Evolutionary conservation across 2,329 filamentous ascomycete species (phyloP).

Genomic region (Monosporascus sp.): DNA sequence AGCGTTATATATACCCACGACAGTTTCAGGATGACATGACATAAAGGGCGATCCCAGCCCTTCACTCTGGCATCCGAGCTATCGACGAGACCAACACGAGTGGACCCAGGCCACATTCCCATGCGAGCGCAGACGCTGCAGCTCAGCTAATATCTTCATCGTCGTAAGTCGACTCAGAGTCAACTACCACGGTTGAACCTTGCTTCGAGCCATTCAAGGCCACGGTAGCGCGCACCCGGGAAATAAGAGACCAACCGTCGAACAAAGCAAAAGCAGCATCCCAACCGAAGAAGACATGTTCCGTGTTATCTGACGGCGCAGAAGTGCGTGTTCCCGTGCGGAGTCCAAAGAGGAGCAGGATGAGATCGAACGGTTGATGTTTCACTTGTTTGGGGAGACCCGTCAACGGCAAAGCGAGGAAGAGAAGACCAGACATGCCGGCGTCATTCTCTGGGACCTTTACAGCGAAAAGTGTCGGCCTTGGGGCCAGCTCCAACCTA

Average conservation of each 20-base stretch:
- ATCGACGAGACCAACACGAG: too few species aligned
- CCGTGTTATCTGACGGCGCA: constrained; percentile 41
- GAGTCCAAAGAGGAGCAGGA: constrained; percentile 33
- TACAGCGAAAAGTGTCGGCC: constrained; percentile 64
- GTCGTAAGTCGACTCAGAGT: constrained; percentile 12
- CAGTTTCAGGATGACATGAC: neutral
- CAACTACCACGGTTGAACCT: constrained; percentile 11
- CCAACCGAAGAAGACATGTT: constrained; percentile 48
- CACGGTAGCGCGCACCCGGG: constrained; percentile 7
- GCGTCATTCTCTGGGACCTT: constrained; percentile 68
- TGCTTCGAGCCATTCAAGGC: constrained; percentile 26
- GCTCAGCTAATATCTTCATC: neutral
- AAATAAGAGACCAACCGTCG: constrained; percentile 5
- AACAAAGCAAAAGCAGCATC: constrained; percentile 17
- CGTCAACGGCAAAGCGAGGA: constrained; percentile 63
- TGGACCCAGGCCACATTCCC: neutral
- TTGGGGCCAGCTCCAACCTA: constrained; percentile 52
- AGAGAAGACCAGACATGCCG: constrained; percentile 63
- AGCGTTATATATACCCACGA: too few species aligned
- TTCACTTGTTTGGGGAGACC: constrained; percentile 63
- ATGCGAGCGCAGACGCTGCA: constrained; percentile 1
- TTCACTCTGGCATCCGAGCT: too few species aligned
- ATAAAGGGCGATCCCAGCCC: neutral
- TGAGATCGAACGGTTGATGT: constrained; percentile 60
- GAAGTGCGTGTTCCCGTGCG: constrained; percentile 31